phyloP scores from a whole-genome alignment of 371 early-diverging fungal genomes.

The Circinella minor region DNA sequence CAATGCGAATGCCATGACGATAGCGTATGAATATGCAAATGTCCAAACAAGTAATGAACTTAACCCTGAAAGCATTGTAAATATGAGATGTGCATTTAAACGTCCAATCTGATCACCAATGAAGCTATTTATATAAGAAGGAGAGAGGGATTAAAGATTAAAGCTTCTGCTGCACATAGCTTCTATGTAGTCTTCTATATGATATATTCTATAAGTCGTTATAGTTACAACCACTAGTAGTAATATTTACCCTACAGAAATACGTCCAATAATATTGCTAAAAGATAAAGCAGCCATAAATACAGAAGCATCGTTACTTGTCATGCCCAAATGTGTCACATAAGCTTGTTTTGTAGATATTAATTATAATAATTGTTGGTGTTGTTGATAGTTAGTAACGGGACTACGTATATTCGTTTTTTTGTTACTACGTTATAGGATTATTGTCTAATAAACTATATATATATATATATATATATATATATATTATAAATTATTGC shows the following conservation, averaged over 20 bases:
- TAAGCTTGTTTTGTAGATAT: constrained; percentile 17
- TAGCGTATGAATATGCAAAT: constrained; percentile 35
- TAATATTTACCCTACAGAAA: constrained; percentile 17
- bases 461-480: neutral
- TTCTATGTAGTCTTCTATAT: too few relatives aligned
- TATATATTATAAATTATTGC: neutral
- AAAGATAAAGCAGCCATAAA: constrained; percentile 21
- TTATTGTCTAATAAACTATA: too few relatives aligned
- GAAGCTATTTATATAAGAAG: constrained; percentile 1
- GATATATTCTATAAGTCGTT: too few relatives aligned
- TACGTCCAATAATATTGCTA: constrained; percentile 19
- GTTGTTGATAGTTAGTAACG: neutral
- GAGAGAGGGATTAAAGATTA: neutral
- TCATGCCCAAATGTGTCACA: constrained; percentile 24
- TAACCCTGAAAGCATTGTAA: constrained; percentile 32
- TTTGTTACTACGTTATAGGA: too few relatives aligned
- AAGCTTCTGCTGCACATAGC: too few relatives aligned
- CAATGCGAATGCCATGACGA: constrained; percentile 25
- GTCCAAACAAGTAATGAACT: constrained; percentile 55
- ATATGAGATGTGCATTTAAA: constrained; percentile 42
- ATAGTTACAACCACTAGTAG: too few relatives aligned
- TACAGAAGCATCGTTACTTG: constrained; percentile 18
- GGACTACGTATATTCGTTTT: too few relatives aligned
- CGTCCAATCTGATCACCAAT: constrained; percentile 54
- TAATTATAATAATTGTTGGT: neutral